Base-by-base conservation (phyloP, 257 asterid genomes). In the Solanum rostratum region DNA sequence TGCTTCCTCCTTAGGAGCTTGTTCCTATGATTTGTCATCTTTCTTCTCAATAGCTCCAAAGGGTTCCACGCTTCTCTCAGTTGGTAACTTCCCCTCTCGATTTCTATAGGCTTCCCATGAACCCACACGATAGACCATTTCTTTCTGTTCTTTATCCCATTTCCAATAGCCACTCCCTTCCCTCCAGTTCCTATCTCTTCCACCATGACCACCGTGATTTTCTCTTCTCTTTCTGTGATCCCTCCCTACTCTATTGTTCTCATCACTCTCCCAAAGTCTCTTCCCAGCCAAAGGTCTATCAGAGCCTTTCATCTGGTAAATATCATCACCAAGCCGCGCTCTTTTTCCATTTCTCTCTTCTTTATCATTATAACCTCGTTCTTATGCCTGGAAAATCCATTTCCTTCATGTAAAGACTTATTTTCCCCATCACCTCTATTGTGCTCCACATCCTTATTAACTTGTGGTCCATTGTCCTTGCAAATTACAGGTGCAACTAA, bases 131-230 rank as follows among this genome's bases (percentile, higher is more conserved):
- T 90, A 94, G 84, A 97, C 94, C 92, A 92, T 83, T 88, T 92
- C 98, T 89, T 91, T 91, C 73, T 91, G 91, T 83, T 86, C 98
- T 85, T 88, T 92, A 81, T 97, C 99, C 84, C 98, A 86, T 92
- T 95, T 98, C 99, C 99, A 97, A 81, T 86, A 97, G 78, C 99
- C 99, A 90, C 90, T 91, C 71, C 89, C 92, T 80, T 95, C 98
- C 84, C 89, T 87, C 82, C 85, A 33, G 55, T 91, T 97, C 87
- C 89, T 87, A 70, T 92, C 97, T 89, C 89, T 95, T 92, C 95
- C 80, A 80, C 86, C 87, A 80, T 88, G 93, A 92, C 94, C 80
- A 80, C 88, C 87, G 83, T 85, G 49, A 29, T 91, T 93, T 27
- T 91, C 95, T 87, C 93, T 90, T 87, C 94, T 93, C 90, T 93